Evolutionary conservation across 495 filamentous ascomycete genomes (phyloP), one percentile per base, ranked within the genome.

Genomic region (Jackrogersella multiformis): DNA sequence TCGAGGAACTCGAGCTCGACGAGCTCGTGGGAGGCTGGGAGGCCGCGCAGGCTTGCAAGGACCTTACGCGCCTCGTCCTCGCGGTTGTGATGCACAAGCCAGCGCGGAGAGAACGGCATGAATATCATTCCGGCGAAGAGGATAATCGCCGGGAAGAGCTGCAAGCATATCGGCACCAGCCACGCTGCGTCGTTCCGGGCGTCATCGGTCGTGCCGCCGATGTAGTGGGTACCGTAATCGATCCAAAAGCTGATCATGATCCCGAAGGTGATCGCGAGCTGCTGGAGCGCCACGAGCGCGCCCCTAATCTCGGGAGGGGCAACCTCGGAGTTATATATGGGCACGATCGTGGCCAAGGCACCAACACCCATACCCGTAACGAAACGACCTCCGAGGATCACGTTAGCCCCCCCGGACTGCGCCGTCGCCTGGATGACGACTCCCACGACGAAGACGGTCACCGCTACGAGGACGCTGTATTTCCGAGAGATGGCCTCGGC

Each of bases 161-260:
- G 88, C 6, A 90, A 73, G 53, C 84, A 86, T 34, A 89, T 85
- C 0, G 89, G 88, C 0, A 88, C 76, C 8, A 90, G 84, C 90
- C 90, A 92, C 5, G 89, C 86, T 0, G 86, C 84, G 62, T 92
- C 85, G 30, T 81, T 83, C 75, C 94, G 92, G 4, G 76, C 77
- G 0, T 74, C 70, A n/a, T 75, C 67, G 4, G 80, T 76, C 6
- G 85, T 89, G 5, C 90, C 89, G n/a, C 92, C 92, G 48, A 92
- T 93, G 75, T 86, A 93, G 74, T 93, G 90, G 63, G 84, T 88
- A 12, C 86, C 86, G 66, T 92, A 92, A 75, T 92, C 87, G 67
- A 93, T 91, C 91, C 92, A 96, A 80, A 93, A 95, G 64, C 85
- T 87, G 64, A 93, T 77, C 81, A 95, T 86, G 76, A 96, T 94